Evolutionary conservation across 1,284 basidiomycete genomes (phyloP), one percentile per base, ranked within the genome.

Genomic region (Cryptococcus sp.): DNA sequence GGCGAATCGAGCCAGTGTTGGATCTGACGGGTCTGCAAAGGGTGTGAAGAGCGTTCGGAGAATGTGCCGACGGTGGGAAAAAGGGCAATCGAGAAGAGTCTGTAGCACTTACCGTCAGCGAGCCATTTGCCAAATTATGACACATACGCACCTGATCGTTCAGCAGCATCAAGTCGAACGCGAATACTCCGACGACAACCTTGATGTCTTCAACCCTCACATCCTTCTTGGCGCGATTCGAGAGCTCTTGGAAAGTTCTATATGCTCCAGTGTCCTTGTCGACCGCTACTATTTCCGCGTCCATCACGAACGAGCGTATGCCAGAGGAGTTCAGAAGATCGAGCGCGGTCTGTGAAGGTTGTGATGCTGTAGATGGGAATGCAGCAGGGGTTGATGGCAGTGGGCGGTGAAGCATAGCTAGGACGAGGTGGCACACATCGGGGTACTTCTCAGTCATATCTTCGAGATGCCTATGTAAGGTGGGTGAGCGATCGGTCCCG

Each of bases 231-330:
- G 98, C 98, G 52, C 96, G 85, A 65, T 87, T 88, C 66, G 91
- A 93, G 5, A 99, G 85, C 72, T 99, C 95, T 78, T 99, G 96
- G 84, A 99, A 99, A 0, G 95, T 95, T 82, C 97, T 86, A 49
- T 98, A 83, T 62, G 88, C 88, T 43, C 86, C 86, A 0, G 87
- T 90, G 47, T 85, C 85, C 65, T 87, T 86, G 78, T 99, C 93
- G 77, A 97, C 90, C 0, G 96, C 96, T 11, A 99, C 95, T 8
- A 93, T 93, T 76, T 99, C 96, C 5, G 93, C 88, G 75, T 99
- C 96, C 55, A 99, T 81, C 8, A 99, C 92, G 73, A 99, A 96
- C 0, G 91, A 91, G 60, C 86, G 85, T 1, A 81, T 68, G 1
- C 61, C 43, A 3, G 63, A 35, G 1, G 64, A 35, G 3, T 66